Base-by-base conservation (phyloP, 2,329 filamentous ascomycete species). In the Chaetomiaceae sp. region DNA sequence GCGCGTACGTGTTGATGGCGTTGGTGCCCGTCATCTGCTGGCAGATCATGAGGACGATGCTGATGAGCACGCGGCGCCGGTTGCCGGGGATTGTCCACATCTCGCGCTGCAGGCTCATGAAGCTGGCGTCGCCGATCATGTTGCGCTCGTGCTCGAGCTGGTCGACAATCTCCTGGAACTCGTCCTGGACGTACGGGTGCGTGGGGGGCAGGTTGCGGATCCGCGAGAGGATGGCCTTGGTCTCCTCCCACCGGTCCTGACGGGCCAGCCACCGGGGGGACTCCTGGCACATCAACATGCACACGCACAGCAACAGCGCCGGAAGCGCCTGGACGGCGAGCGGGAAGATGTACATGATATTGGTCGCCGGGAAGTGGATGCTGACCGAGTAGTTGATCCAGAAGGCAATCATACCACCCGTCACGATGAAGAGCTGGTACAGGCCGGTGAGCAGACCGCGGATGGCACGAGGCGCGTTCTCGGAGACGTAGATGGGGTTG, bases 251-350 rank as follows among this genome's bases (percentile, higher is more conserved):
- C 40, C 76, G 74, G 62, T 86, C 82, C 62, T 79, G 75, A 53
- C 81, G 81, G 18, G 82, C 84, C 3, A 86, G 74, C 73, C 80
- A 86, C 42, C 84, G 75, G 3, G 82, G 82, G 0, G 80, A 84
- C 62, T 87, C 84, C 62, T 80, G 78, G 72, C 80, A 83, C 42
- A 85, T 67, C 2, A 80, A 64, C 79, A 87, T 87, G 60, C 79
- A 75, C 37, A 70, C 47, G 56, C 83, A 75, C 3, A 87, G 74
- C 21, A 85, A 68, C 5, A 81, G 61, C 3, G 82, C 81, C 0
- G 84, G 84, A 1, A 87, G 71, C 18, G 75, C 79, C 64, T 87
- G 84, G 61, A 86, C 74, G 37, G 79, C 75, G 7, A 87, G 73
- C 0, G 84, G 84, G 1, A 85, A 74, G 45, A 84, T 74, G 66